Evolutionary conservation across 192 early-diverging fungal species (phyloP).

Genomic region (Coemansia reversa): DNA sequence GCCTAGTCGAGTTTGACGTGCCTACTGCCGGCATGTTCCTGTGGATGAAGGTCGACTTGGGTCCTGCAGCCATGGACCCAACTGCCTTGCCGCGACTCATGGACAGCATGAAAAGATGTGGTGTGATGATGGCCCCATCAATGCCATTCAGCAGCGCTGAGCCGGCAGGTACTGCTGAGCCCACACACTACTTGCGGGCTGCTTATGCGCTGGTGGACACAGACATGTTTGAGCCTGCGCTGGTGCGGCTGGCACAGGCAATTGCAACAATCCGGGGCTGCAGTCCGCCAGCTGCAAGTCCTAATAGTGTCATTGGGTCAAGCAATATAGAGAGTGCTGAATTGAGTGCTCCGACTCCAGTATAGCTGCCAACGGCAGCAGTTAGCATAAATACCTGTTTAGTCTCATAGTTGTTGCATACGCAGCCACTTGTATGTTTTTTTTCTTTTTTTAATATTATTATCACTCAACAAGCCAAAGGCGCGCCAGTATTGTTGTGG

Average conservation of each 20-base stretch:
- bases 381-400: not conserved
- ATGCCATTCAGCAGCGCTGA: constrained; percentile 37
- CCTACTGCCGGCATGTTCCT: constrained; percentile 86
- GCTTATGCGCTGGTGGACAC: constrained; percentile 47
- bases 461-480: not conserved
- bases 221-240: constrained; percentile 51
- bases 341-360: not conserved
- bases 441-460: not conserved
- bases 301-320: not conserved
- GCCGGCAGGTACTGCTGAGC: not conserved
- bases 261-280: constrained; percentile 18
- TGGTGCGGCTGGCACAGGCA: constrained; percentile 42
- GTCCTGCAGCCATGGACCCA: constrained; percentile 22
- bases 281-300: not conserved
- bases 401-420: not conserved
- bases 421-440: not conserved
- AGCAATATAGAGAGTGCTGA: not conserved
- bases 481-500: too few species aligned
- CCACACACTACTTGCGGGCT: constrained; percentile 38
- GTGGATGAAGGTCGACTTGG: constrained; percentile 68
- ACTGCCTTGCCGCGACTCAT: constrained; percentile 37
- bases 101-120: constrained; percentile 45
- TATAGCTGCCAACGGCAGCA: constrained; percentile 9
- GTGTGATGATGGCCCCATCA: constrained; percentile 52
- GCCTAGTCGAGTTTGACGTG: constrained; percentile 58